Evolutionary conservation across 441 rosid genomes (phyloP).

Genomic region (Bocquillonia castaneifolia): DNA sequence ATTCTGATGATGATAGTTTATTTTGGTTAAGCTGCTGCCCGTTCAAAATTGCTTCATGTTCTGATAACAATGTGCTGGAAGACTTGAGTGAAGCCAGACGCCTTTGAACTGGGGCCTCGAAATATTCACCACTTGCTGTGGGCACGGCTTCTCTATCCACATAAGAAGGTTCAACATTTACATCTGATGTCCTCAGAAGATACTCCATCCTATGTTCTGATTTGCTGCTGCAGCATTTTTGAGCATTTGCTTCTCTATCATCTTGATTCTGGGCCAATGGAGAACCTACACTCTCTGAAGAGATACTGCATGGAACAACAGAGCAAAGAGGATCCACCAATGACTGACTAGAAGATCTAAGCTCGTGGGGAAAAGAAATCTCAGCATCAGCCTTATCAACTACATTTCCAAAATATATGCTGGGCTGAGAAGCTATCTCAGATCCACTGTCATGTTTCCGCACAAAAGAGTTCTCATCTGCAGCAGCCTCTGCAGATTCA

Average conservation of each 20-base stretch:
- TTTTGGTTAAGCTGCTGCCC: conserved; percentile 13
- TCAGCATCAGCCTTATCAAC: conserved; percentile 29
- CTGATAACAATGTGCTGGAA: conserved; percentile 33
- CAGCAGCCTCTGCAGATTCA: conserved; percentile 55
- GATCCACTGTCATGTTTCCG: conserved; percentile 25
- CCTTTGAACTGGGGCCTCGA: conserved; percentile 31
- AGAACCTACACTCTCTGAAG: conserved; percentile 31
- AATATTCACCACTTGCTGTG: conserved; percentile 18
- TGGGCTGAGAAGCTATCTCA: conserved; percentile 37
- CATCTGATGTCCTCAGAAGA: conserved; percentile 19
- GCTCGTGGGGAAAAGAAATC: conserved; percentile 38
- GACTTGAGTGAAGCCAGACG: conserved; percentile 33
- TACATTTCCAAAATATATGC: conserved; percentile 33
- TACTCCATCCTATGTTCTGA: conserved; percentile 24
- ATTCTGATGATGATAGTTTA: conserved; percentile 19
- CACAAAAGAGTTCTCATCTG: conserved; percentile 49
- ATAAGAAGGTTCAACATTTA: conserved; percentile 17
- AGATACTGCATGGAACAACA: conserved; percentile 63
- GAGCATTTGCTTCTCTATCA: conserved; percentile 28
- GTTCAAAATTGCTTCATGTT: conserved; percentile 23
- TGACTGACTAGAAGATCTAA: conserved; percentile 36
- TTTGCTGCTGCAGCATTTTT: conserved; percentile 22
- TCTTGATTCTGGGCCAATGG: conserved; percentile 25
- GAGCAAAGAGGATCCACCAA: conserved; percentile 66
- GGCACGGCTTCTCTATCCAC: conserved; percentile 21